Evolutionary conservation across 805 yeast species (phyloP), one percentile per base, ranked within the genome.

Genomic region (Candida anglica): DNA sequence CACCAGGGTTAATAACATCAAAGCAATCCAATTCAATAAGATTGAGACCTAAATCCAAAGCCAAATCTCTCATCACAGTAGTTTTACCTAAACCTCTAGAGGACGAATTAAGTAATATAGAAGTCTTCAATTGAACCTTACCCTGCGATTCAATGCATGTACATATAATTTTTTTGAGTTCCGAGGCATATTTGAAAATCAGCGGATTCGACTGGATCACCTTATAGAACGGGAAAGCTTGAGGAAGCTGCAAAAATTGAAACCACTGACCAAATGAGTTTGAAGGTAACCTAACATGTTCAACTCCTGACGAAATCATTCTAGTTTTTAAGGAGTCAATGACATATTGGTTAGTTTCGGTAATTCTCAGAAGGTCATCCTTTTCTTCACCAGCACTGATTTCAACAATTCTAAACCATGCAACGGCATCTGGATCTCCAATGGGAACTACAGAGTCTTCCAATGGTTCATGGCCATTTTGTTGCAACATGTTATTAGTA

Each of bases 51-150:
- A 80, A 53, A 19, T 73, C 73, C 6, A 63, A 53, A 0, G 85
- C 69, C 2, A 78, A 49, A 36, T 75, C 73, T 32, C 70, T 56
- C 0, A 86, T 75, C 16, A 85, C 48, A 0, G 81, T 76, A 0
- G 83, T 53, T 49, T 91, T 91, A 0, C 98, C 98, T 5, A 85
- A 77, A 6, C 84, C 87, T 34, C 94, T 65, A 19, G 79, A 73
- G 46, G 77, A 61, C 3, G 96, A 86, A 32, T 72, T 75, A 15
- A 93, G 52, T 17, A 88, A 52, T 0, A 88, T 60, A 0, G 86
- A 71, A 0, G 95, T 80, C 30, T 69, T 71, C 21, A 86, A 48
- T 2, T 66, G 56, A 1, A 64, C 50, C 13, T 53, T 55, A 3
- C 64, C 47, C n/a, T n/a, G n/a, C 14, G 40, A 40, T 3, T 41